These are phyloP conservation scores for Acanthamoeba lenticulata DNA, from an alignment of 208 protist genomes.

Conservation along the genomic window DNA sequence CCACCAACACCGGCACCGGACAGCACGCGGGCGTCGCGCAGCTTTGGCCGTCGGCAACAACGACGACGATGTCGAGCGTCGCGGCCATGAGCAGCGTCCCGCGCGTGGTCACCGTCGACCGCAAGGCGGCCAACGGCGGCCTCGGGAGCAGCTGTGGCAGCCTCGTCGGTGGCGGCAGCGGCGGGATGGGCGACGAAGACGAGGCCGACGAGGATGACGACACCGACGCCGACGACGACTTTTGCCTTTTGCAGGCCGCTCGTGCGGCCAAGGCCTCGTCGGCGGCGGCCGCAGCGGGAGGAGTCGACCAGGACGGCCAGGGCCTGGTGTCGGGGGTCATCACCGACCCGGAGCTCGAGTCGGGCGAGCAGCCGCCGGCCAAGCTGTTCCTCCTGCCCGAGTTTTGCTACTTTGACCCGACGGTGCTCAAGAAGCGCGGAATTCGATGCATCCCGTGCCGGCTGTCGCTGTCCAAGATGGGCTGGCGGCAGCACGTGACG, in stretches of 20 bases:
- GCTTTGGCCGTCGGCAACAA: too few relatives aligned
- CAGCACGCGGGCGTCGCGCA: not conserved
- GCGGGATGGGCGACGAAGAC: not conserved
- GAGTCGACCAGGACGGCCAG: too few relatives aligned
- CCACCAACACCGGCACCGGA: not conserved
- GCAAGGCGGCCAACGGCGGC: too few relatives aligned
- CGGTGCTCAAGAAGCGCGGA: slow-evolving; percentile 4
- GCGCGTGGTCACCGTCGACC: too few relatives aligned
- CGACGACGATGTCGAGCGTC: too few relatives aligned
- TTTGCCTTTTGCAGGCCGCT: not conserved
- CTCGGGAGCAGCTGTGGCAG: not conserved
- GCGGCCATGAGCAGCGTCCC: too few relatives aligned
- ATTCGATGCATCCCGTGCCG: slow-evolving; percentile 27
- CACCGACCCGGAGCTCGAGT: not conserved
- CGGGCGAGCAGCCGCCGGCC: not conserved
- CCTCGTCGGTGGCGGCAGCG: not conserved
- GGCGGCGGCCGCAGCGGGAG: too few relatives aligned
- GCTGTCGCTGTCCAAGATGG: slow-evolving; percentile 22
- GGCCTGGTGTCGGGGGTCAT: too few relatives aligned
- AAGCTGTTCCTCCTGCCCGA: slow-evolving; percentile 5
- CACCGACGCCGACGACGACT: not conserved
- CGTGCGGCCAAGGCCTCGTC: too few relatives aligned
- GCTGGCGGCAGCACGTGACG: not conserved
- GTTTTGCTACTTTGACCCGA: slow-evolving; percentile 19
- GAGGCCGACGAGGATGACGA: not conserved